phyloP scores from a whole-genome alignment of 2,329 filamentous ascomycete genomes.

The Lasiodiplodia sp. region DNA sequence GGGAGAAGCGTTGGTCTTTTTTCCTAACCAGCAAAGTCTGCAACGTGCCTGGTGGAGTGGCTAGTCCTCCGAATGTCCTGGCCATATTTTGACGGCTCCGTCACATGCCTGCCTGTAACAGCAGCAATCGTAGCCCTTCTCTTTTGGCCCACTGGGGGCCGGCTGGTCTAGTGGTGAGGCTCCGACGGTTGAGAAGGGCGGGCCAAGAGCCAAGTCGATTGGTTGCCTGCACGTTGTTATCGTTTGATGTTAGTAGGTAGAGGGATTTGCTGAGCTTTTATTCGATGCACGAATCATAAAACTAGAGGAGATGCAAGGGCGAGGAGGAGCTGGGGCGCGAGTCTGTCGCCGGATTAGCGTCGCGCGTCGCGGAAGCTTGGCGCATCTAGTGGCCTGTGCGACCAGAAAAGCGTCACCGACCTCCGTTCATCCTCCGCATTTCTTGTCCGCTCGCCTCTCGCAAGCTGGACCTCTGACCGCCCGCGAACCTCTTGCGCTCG shows the following conservation, averaged over 20 bases:
- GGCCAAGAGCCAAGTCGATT: background rate
- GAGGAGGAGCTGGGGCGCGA: background rate
- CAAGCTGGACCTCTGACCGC: background rate
- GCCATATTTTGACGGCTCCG: conserved; percentile 30
- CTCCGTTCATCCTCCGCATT: conserved; percentile 11
- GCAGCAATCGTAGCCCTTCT: background rate
- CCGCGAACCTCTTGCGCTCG: background rate
- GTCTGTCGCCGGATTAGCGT: background rate
- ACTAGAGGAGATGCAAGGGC: background rate
- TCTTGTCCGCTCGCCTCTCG: conserved; percentile 10
- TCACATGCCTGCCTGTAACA: no score
- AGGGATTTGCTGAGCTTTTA: background rate
- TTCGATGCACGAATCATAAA: background rate
- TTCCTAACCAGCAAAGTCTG: conserved; percentile 65
- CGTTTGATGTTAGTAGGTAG: background rate
- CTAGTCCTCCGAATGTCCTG: conserved; percentile 41
- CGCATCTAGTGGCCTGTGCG: conserved; percentile 9
- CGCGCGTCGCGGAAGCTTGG: background rate
- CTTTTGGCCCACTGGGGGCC: background rate
- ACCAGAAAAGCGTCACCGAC: conserved; percentile 24
- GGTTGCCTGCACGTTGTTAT: background rate
- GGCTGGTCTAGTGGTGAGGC: no score
- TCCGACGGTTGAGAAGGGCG: background rate
- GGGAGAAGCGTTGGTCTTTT: conserved; percentile 39
- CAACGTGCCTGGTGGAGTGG: conserved; percentile 51